Evolutionary conservation across 2,329 filamentous ascomycete genomes (phyloP), one percentile per base, ranked within the genome.

Genomic region (Dryadomyces quercivorus): DNA sequence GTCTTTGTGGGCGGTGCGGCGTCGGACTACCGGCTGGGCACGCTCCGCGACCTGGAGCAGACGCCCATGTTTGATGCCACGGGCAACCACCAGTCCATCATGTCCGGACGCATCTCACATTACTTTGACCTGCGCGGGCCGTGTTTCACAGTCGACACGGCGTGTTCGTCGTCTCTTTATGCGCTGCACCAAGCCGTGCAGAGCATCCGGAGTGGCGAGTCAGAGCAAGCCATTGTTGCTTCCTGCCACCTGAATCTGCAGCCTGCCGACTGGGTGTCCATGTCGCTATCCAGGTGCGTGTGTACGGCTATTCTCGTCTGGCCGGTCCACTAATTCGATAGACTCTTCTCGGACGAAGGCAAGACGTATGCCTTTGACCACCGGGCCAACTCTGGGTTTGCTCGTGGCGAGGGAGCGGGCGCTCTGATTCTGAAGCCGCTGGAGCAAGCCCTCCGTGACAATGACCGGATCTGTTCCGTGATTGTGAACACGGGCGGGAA

Each of bases 1-100:
- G 75, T 78, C 9, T 78, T 75, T 57, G 64, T 77, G 8, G 76
- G 75, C 7, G 70, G 71, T 12, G 69, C 67, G 3, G 69, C 72
- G 22, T 70, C 73, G 2, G 75, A 78, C 12, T 42, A 42, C 59
- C 77, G 74, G 59, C 69, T 69, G 2, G 70, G 72, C 46, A 60
- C 72, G 3, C 70, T 72, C 50, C 64, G 70, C 45, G 74, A 77
- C 57, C 61, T 70, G 2, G 69, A 0, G 55, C 54, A 6, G 67
- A 70, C 55, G 70, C 63, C 42, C 31, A 52, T 16, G 51, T 22
- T 5, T 22, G 52, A 40, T 50, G 54, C 9, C 26, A 55, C 20
- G 56, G 58, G 13, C 56, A 60, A 44, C 18, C 50, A 68, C 68
- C 2, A 62, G 1, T 59, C 58, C 45, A 66, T 68, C 31, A 50